These are phyloP conservation scores for Tricholoma saponaceum DNA, from an alignment of 768 basidiomycete species.

Conservation along the genomic window DNA sequence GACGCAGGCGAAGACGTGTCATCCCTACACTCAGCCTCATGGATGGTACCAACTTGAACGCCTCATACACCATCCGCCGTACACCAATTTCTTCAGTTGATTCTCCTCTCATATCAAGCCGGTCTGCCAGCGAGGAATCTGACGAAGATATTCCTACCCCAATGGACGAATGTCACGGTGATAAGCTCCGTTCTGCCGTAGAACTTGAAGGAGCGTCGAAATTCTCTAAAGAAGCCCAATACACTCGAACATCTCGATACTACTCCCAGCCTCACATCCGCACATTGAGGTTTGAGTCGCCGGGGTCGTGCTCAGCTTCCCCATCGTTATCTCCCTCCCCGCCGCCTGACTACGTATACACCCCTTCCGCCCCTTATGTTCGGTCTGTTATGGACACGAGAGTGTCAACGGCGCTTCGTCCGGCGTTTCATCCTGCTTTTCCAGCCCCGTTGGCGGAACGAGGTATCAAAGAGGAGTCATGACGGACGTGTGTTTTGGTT, in stretches of 20 bases:
- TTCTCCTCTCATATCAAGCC: slow-evolving; percentile 18
- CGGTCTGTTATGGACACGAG: slow-evolving; percentile 25
- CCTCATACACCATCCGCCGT: too few species aligned
- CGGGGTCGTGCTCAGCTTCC: slow-evolving; percentile 14
- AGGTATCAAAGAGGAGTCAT: background rate
- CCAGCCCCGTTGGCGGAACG: background rate
- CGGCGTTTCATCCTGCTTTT: slow-evolving; percentile 22
- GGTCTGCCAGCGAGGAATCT: slow-evolving; percentile 23
- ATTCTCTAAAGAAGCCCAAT: background rate
- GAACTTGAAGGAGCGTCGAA: background rate
- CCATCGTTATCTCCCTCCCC: slow-evolving; percentile 13
- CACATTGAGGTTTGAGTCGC: slow-evolving; percentile 11
- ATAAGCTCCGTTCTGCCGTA: background rate
- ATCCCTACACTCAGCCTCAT: too few species aligned
- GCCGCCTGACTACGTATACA: slow-evolving; percentile 19
- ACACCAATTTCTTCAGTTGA: slow-evolving; percentile 1
- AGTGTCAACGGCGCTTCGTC: slow-evolving; percentile 33
- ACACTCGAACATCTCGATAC: background rate
- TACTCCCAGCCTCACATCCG: slow-evolving; percentile 13
- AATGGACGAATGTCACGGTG: slow-evolving; percentile 8
- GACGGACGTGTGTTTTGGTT: background rate
- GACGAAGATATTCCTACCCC: slow-evolving; percentile 20
- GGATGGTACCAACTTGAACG: too few species aligned
- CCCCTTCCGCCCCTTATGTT: slow-evolving; percentile 26
- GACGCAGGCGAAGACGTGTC: too few species aligned